Evolutionary conservation across 495 filamentous ascomycete species (phyloP), one percentile per base, ranked within the genome.

Genomic region (Penicillium bialowiezense): DNA sequence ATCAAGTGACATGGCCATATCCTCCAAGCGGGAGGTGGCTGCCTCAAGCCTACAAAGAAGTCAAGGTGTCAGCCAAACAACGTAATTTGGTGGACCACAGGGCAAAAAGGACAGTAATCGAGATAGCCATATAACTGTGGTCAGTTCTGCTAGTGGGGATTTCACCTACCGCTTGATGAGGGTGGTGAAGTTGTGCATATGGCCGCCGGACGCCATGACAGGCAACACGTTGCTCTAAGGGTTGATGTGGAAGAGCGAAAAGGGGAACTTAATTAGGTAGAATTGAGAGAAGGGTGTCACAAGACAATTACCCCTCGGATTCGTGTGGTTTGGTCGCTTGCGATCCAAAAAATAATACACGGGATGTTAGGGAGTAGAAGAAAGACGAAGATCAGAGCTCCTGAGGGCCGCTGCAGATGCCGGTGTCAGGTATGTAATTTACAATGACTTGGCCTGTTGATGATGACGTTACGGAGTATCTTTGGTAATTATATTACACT

Each of bases 101-200:
- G 35, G 35, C 21, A 3, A 24, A 4, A 46, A 44, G n/a, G n/a
- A n/a, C n/a, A n/a, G n/a, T n/a, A n/a, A n/a, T n/a, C n/a, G n/a
- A n/a, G n/a, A n/a, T n/a, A n/a, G n/a, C n/a, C n/a, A n/a, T n/a
- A n/a, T n/a, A n/a, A n/a, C n/a, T n/a, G n/a, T n/a, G n/a, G n/a
- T n/a, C n/a, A n/a, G n/a, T n/a, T n/a, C n/a, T n/a, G n/a, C n/a
- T n/a, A n/a, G n/a, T n/a, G n/a, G n/a, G n/a, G n/a, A n/a, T n/a
- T n/a, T n/a, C n/a, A 64, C 81, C 59, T 80, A 97, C 93, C 93
- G 83, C 81, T 98, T 98, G 78, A 98, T 96, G 57, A 98, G 80
- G 44, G 93, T 97, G 35, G 90, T 93, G 51, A 98, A 73, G 65
- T 97, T 97, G 76, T 97, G 85, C 88, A 97, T 96, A 60, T 90